A percentile compares a stretch with the other conserved stretches of the same genome.
These are phyloP conservation scores for Thalassiosira mediterranea DNA, from an alignment of 352 stramenopile species.

Conservation along the genomic window DNA sequence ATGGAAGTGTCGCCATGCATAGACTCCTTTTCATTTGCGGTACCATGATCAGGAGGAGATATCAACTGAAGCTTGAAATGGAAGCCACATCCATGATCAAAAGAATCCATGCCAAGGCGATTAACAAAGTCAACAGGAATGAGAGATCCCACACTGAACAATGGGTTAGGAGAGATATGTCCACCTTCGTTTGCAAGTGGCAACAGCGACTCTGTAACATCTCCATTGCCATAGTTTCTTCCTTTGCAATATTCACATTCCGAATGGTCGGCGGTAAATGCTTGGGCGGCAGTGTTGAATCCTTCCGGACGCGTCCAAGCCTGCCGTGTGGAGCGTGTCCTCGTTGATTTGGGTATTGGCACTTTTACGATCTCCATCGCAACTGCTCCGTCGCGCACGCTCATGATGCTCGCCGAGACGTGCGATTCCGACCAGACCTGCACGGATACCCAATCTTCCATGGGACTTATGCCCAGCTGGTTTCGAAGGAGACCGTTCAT, in stretches of 20 bases:
- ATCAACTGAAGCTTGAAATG: too few species aligned
- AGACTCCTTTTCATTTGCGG: too few species aligned
- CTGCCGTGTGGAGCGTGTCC: not conserved
- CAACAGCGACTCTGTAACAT: too few species aligned
- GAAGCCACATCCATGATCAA: not conserved
- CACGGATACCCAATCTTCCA: conserved; percentile 38
- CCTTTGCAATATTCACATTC: conserved; percentile 13
- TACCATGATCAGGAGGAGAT: too few species aligned
- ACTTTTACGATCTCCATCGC: not conserved
- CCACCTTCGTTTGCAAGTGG: too few species aligned
- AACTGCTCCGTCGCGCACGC: not conserved
- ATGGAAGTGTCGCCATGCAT: not conserved
- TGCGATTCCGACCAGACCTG: conserved; percentile 33
- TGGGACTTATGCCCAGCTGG: conserved; percentile 33
- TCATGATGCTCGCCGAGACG: conserved; percentile 22
- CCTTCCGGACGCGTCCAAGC: conserved; percentile 21
- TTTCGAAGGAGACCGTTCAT: conserved; percentile 39
- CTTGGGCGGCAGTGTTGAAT: not conserved
- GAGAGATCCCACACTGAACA: conserved; percentile 34
- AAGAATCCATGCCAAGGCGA: conserved; percentile 14
- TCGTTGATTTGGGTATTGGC: conserved; percentile 3
- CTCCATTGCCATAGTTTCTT: not conserved
- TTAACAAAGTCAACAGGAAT: conserved; percentile 22
- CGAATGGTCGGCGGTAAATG: conserved; percentile 1
- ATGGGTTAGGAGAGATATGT: not conserved